Percentiles rank a stretch among this genome's conserved stretches.
Conservation (phyloP, 176 grass and related monocot species). For the Echinochloa phyllopogon region DNA sequence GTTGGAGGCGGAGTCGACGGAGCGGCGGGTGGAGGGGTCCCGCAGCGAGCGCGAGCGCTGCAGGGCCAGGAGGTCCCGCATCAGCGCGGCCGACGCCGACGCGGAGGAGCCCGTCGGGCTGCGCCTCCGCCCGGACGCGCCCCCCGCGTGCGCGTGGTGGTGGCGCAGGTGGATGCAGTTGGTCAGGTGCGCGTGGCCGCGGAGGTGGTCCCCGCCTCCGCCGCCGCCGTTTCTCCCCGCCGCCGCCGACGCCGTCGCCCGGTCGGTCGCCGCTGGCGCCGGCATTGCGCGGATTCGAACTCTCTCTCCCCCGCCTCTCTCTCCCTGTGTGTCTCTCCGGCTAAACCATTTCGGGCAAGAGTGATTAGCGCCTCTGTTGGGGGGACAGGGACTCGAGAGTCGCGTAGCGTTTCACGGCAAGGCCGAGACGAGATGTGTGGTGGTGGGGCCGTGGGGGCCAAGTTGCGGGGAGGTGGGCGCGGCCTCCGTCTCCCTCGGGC, state of each 20-base stretch:
- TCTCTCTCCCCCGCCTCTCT: background rate
- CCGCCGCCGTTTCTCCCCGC: slow-evolving; percentile 29
- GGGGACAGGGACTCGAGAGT: background rate
- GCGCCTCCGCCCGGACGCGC: slow-evolving; percentile 48
- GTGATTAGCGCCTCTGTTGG: background rate
- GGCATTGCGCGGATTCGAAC: slow-evolving; percentile 51
- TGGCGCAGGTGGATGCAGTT: slow-evolving; percentile 86
- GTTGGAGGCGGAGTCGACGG: slow-evolving; percentile 65
- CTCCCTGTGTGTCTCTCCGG: background rate
- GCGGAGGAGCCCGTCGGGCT: slow-evolving; percentile 46
- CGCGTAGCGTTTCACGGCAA: slow-evolving; percentile 1
- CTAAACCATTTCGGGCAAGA: slow-evolving; percentile 30
- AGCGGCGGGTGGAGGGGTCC: slow-evolving; percentile 83
- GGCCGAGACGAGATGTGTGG: no score
- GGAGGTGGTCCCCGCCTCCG: slow-evolving; percentile 48
- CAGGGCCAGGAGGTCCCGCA: slow-evolving; percentile 78
- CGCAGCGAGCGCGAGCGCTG: slow-evolving; percentile 79
- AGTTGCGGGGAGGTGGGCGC: background rate
- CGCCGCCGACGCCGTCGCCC: slow-evolving; percentile 11
- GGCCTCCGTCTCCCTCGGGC: slow-evolving; percentile 28
- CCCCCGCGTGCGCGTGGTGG: slow-evolving; percentile 55
- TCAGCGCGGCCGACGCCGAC: slow-evolving; percentile 59
- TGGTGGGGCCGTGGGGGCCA: background rate
- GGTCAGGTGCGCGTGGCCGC: slow-evolving; percentile 77
- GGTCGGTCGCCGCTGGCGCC: slow-evolving; percentile 23